These are phyloP conservation scores for Caryopteris hybrid DNA, from an alignment of 305 asterid genomes.

Conservation along the genomic window DNA sequence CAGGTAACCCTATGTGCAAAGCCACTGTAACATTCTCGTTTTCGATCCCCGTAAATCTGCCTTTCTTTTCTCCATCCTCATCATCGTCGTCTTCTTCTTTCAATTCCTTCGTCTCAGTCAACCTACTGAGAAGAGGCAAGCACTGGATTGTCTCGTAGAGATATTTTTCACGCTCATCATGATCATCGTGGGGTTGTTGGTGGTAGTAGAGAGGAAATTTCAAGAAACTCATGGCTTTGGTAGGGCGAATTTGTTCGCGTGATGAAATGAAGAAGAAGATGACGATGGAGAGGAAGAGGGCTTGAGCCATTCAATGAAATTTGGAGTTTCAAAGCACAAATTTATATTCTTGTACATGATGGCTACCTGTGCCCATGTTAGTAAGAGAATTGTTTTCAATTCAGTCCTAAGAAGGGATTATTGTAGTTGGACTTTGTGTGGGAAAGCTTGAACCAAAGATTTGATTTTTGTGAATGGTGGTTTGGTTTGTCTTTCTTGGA, in stretches of 20 bases:
- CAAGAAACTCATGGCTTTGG: constrained; percentile 38
- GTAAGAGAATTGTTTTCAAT: background rate
- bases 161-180: too few species aligned
- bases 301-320: constrained; percentile 62
- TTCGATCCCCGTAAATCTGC: background rate
- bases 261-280: constrained; percentile 19
- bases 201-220: constrained; percentile 38
- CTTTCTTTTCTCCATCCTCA: constrained; percentile 4
- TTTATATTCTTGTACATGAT: constrained; percentile 37
- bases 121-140: constrained; percentile 66
- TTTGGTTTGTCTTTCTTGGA: constrained; percentile 63
- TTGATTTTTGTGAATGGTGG: constrained; percentile 44
- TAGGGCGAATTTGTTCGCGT: constrained; percentile 10
- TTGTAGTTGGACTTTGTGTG: constrained; percentile 59
- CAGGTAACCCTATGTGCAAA: constrained; percentile 74
- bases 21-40: constrained; percentile 46
- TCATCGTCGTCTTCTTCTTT: constrained; percentile 31
- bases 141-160: constrained; percentile 43
- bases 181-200: constrained; percentile 21
- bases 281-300: constrained; percentile 38
- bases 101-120: constrained; percentile 32
- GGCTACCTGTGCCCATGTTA: constrained; percentile 38
- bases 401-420: constrained; percentile 29
- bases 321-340: constrained; percentile 43
- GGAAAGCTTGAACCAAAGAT: constrained; percentile 44